phyloP scores from a whole-genome alignment of 1,284 basidiomycete species.

The Papiliotrema terrestris region DNA sequence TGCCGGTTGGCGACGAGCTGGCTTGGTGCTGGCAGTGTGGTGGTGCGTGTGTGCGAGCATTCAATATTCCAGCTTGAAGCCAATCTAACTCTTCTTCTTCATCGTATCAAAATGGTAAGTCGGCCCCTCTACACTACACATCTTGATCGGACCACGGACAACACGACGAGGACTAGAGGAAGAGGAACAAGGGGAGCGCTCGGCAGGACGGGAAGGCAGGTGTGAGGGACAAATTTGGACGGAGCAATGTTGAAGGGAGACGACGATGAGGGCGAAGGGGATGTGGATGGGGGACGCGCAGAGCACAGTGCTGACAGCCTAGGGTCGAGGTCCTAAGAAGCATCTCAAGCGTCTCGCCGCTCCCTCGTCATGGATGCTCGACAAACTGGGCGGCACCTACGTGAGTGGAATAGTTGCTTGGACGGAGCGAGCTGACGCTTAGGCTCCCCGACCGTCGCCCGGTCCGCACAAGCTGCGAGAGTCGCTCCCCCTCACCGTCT shows the following conservation, averaged over 20 bases:
- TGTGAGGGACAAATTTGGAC: not conserved
- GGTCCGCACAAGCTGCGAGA: slow-evolving; percentile 99
- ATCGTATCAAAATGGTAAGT: slow-evolving; percentile 1
- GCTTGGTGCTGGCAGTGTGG: not conserved
- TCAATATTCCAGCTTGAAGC: not conserved
- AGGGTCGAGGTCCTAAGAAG: slow-evolving; percentile 97
- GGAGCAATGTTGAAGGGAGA: not conserved
- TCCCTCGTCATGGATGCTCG: slow-evolving; percentile 99
- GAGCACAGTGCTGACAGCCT: not conserved
- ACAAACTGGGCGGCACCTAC: slow-evolving; percentile 97
- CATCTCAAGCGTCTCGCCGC: slow-evolving; percentile 97
- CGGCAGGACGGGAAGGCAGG: not conserved
- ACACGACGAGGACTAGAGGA: not conserved
- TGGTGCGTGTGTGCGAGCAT: not conserved
- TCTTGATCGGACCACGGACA: too few species aligned
- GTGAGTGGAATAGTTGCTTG: slow-evolving; percentile 55
- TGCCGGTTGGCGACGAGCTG: too few species aligned
- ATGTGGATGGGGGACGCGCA: not conserved
- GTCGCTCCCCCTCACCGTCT: slow-evolving; percentile 88
- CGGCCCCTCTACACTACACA: too few species aligned
- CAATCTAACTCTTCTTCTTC: too few species aligned
- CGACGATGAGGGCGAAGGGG: not conserved
- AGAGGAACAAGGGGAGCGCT: not conserved
- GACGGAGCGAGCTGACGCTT: slow-evolving; percentile 8
- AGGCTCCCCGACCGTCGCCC: slow-evolving; percentile 94